A percentile compares a stretch with the other conserved stretches of the same genome.
These are phyloP conservation scores for Cyberlindnera lachancei DNA, from an alignment of 805 yeast species.

Conservation along the genomic window DNA sequence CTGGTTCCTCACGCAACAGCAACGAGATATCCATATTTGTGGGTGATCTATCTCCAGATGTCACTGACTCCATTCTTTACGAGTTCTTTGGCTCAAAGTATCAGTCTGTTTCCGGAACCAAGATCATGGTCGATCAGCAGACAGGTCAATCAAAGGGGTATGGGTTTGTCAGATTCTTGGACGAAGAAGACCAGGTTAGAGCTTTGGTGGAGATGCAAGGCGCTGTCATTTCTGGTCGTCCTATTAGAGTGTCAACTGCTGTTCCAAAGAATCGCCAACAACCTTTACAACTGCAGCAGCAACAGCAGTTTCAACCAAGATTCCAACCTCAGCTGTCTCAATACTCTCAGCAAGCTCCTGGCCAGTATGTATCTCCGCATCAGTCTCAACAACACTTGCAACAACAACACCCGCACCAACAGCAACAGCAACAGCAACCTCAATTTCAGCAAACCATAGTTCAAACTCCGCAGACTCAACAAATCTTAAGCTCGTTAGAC, in stretches of 20 bases:
- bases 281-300: constrained; percentile 5
- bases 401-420: constrained; percentile 19
- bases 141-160: constrained; percentile 75
- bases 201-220: constrained; percentile 84
- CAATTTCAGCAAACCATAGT: constrained; percentile 5
- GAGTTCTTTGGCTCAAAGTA: constrained; percentile 62
- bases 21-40: constrained; percentile 68
- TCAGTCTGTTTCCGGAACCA: constrained; percentile 69
- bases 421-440: constrained; percentile 15
- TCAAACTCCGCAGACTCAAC: constrained; percentile 19
- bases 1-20: constrained; percentile 5
- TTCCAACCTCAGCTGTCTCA: too few relatives aligned
- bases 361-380: constrained; percentile 5
- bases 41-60: constrained; percentile 74
- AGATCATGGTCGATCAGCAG: constrained; percentile 66
- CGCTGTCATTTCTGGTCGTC: constrained; percentile 56
- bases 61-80: constrained; percentile 56
- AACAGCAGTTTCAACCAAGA: constrained; percentile 6
- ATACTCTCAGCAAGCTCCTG: too few relatives aligned
- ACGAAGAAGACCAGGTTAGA: constrained; percentile 58
- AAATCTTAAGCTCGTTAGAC: constrained; percentile 17
- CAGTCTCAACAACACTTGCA: constrained; percentile 5
- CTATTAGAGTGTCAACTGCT: constrained; percentile 72
- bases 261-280: constrained; percentile 38
- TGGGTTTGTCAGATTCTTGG: constrained; percentile 78